Evolutionary conservation across 2,329 filamentous ascomycete genomes (phyloP), one percentile per base, ranked within the genome.

Genomic region (Zymoseptoria pseudotritici): DNA sequence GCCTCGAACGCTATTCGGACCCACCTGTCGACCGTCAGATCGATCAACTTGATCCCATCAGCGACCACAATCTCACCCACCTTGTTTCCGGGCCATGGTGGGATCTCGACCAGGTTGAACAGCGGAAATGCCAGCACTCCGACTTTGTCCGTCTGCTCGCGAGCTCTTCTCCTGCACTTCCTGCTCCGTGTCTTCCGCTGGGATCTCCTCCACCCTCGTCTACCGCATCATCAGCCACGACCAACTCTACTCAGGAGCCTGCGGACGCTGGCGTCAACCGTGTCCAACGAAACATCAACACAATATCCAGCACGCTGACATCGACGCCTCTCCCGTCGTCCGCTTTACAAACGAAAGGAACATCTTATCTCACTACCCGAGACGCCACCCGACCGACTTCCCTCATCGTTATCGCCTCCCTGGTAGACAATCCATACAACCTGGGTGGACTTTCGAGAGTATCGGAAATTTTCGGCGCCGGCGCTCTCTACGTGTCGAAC

Each of bases 291-390:
- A 67, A 60, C 59, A 59, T 61, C 53, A 29, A 57, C 53, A 55
- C 54, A 50, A 62, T 66, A 58, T 60, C 61, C 53, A 59, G 57
- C 10, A 60, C 63, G 19, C 61, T 67, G 11, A 53, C 54, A 57
- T 58, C 58, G 19, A 49, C 52, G n/a, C 57, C 55, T 24, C 5
- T 55, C 29, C 59, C 58, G 59, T 53, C 51, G 55, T 64, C 66
- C 21, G 69, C 78, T n/a, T 74, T 81, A 31, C 80, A 82, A 70
- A 82, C 79, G 5, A 82, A 82, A 71, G 75, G 75, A 53, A 71
- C 74, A n/a, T 71, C 74, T 19, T 78, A 77, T 67, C 77, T 79
- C 49, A 63, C 70, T 50, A 61, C 67, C 67, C 56, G 71, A 61
- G 66, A 67, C 53, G 36, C 36, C 13, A 70, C 58, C 49, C 62